Evolutionary conservation across 192 early-diverging fungal species (phyloP).

Genomic region (Radiomyces spectabilis): DNA sequence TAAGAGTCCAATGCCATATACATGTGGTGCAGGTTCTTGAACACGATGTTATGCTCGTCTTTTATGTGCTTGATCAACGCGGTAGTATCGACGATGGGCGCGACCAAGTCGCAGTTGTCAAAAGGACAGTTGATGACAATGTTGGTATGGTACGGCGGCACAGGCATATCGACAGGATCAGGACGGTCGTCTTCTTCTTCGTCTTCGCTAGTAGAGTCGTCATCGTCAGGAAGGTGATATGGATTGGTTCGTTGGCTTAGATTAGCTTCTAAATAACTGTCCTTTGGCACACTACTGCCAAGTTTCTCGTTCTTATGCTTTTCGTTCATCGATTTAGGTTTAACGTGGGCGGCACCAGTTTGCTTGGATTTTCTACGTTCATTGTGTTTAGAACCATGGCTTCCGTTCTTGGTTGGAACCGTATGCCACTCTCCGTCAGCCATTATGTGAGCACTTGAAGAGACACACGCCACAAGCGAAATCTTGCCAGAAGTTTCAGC

Average conservation of each 20-base stretch:
- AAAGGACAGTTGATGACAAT: slow-evolving; percentile 65
- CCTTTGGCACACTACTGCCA: neutral
- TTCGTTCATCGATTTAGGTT: neutral
- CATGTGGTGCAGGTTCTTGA: slow-evolving; percentile 73
- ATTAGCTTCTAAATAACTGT: neutral
- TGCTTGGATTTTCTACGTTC: slow-evolving; percentile 1
- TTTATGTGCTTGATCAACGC: slow-evolving; percentile 61
- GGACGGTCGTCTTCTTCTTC: slow-evolving; percentile 14
- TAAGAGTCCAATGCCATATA: slow-evolving; percentile 71
- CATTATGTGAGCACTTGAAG: too few relatives aligned
- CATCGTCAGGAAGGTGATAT: slow-evolving; percentile 14
- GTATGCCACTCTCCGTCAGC: slow-evolving; percentile 24
- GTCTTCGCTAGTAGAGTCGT: slow-evolving; percentile 15
- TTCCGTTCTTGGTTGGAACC: slow-evolving; percentile 2
- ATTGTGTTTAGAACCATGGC: neutral
- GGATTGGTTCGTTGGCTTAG: neutral
- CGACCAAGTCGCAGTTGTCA: slow-evolving; percentile 39
- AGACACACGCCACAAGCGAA: too few relatives aligned
- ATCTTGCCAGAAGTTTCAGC: too few relatives aligned
- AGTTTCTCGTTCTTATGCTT: too few relatives aligned
- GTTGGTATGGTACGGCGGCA: slow-evolving; percentile 41
- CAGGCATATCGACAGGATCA: slow-evolving; percentile 26
- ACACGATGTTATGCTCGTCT: slow-evolving; percentile 49
- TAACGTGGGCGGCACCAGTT: neutral
- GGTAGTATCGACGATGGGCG: slow-evolving; percentile 51